Conservation (phyloP, 805 yeast genomes). For the Saturnispora dispora region DNA sequence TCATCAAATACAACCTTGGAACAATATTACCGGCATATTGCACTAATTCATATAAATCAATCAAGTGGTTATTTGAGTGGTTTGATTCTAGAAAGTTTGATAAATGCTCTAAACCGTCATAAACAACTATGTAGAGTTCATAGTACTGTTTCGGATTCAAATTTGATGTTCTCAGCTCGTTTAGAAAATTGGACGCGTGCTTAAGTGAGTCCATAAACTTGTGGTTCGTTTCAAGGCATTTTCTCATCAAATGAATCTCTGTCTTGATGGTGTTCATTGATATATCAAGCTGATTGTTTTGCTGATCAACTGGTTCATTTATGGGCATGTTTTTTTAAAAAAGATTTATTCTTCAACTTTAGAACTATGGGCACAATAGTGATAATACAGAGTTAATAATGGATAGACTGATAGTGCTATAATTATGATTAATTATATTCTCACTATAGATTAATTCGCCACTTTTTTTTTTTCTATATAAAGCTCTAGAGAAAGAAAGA, state of each 20-base stretch:
- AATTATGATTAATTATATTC: too few species aligned
- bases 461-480: not conserved
- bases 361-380: not conserved
- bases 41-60: slow-evolving; percentile 88
- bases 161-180: slow-evolving; percentile 68
- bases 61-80: slow-evolving; percentile 63
- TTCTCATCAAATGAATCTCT: slow-evolving; percentile 69
- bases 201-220: slow-evolving; percentile 80
- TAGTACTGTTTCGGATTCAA: slow-evolving; percentile 88
- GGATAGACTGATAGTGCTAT: too few species aligned
- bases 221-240: slow-evolving; percentile 53
- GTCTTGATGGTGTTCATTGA: slow-evolving; percentile 48
- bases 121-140: slow-evolving; percentile 76
- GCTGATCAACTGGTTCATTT: slow-evolving; percentile 14
- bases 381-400: not conserved
- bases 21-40: slow-evolving; percentile 92
- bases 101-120: slow-evolving; percentile 68
- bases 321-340: not conserved
- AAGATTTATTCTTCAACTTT: too few species aligned
- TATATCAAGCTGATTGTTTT: slow-evolving; percentile 31
- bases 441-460: not conserved
- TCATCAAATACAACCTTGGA: slow-evolving; percentile 89
- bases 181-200: slow-evolving; percentile 73
- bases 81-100: slow-evolving; percentile 55
- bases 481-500: not conserved